A percentile compares a stretch with the other conserved stretches of the same genome.
Conservation (phyloP, 441 rosid species). For the Theobroma grandiflorum region DNA sequence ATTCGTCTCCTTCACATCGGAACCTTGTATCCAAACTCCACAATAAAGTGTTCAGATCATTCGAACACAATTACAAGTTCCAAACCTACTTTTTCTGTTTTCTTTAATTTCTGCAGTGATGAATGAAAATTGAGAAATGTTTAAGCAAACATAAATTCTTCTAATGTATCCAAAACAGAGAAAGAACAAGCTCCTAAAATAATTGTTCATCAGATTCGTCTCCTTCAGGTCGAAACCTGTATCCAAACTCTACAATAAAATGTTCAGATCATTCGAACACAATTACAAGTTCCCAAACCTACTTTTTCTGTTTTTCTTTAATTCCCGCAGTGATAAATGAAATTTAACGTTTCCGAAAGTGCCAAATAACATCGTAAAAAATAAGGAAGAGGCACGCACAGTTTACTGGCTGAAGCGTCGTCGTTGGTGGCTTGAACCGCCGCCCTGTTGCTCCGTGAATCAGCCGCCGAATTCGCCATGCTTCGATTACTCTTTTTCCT, state of each 20-base stretch:
- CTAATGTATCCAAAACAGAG: background rate
- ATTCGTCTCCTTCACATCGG: background rate
- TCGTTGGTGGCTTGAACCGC: slow-evolving; percentile 98
- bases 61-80: background rate
- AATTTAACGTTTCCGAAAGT: background rate
- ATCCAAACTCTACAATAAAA: background rate
- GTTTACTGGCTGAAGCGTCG: slow-evolving; percentile 95
- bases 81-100: background rate
- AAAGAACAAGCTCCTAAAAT: background rate
- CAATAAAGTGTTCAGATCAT: background rate
- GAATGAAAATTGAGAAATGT: background rate
- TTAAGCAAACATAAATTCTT: background rate
- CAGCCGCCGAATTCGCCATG: slow-evolving; percentile 36
- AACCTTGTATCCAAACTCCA: background rate
- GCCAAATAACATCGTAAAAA: background rate
- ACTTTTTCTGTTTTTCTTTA: background rate
- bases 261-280: background rate
- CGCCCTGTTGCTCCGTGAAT: slow-evolving; percentile 70
- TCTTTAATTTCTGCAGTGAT: background rate
- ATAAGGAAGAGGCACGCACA: slow-evolving; percentile 45
- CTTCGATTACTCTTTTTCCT: background rate
- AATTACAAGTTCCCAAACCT: background rate
- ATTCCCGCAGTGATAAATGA: background rate
- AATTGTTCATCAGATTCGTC: background rate
- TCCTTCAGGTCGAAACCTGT: background rate